Evolutionary conservation across 2,329 filamentous ascomycete genomes (phyloP), one percentile per base, ranked within the genome.

Genomic region (Xylariaceae sp.): DNA sequence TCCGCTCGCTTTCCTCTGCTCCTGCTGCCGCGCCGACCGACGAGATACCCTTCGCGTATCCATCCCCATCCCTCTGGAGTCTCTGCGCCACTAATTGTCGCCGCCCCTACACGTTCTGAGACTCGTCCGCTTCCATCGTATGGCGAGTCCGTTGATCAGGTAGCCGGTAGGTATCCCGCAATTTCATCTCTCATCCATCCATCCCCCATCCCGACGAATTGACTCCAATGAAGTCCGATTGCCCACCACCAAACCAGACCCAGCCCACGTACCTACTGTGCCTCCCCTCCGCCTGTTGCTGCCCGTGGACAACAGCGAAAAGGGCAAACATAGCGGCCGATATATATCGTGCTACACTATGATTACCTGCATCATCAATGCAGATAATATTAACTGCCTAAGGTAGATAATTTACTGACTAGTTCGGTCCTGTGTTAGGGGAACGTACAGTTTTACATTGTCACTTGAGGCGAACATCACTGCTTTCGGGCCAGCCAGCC

Each of bases 71-170:
- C 45, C n/a, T 44, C 15, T 39, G 18, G 2, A 42, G 35, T 50
- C 37, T 42, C 53, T 55, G 23, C 55, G 53, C 53, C 51, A 42
- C 56, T 30, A 30, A 30, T 30, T 47, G 53, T 59, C 54, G 55
- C 62, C 52, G 53, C 49, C 44, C 44, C 52, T 51, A 42, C 57
- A 64, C 56, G 60, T 30, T 63, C 63, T 51, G 60, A 60, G 57
- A 61, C 62, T 65, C 61, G 64, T 67, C 64, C 59, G 57, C 60
- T 48, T 53, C 42, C 60, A 62, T 61, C 64, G 58, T 52, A 62
- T 62, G 61, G 61, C 62, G 58, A 64, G 49, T 53, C 42, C 52
- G 51, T 34, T 58, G 48, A 57, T 55, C 51, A 56, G 48, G 52
- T 61, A 62, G 56, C 51, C 58, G 23, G 61, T 64, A 58, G 55